These are phyloP conservation scores for Ceratocystis ficicola DNA, from an alignment of 2,329 filamentous ascomycete species.

Conservation along the genomic window DNA sequence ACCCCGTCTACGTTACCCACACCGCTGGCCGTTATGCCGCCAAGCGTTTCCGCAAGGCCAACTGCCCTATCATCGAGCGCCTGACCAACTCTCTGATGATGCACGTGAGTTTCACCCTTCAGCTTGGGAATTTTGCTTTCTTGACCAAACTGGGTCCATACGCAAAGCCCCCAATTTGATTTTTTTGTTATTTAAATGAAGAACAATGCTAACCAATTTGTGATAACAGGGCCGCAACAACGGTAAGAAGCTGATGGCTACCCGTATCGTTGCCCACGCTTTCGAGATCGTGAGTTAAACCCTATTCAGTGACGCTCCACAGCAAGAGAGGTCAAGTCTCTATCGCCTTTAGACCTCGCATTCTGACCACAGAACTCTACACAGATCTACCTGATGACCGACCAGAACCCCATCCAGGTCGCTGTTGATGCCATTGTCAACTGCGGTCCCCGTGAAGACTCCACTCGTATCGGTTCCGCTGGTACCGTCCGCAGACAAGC, in stretches of 20 bases:
- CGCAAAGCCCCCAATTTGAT: neutral
- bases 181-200: too few relatives aligned
- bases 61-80: constrained; percentile 99
- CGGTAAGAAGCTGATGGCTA: constrained; percentile 99
- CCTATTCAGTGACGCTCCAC: neutral
- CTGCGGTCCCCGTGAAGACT: constrained; percentile 99
- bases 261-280: constrained; percentile 95
- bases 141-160: neutral
- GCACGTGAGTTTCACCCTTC: constrained; percentile 44
- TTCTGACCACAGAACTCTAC: constrained; percentile 27
- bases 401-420: constrained; percentile 99
- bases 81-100: constrained; percentile 99
- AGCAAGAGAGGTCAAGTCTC: too few relatives aligned
- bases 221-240: constrained; percentile 99
- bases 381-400: constrained; percentile 99
- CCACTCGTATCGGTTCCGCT: constrained; percentile 96
- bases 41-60: constrained; percentile 99
- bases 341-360: neutral
- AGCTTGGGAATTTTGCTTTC: neutral
- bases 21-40: constrained; percentile 95
- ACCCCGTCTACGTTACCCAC: constrained; percentile 98
- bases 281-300: constrained; percentile 88
- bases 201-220: constrained; percentile 38
- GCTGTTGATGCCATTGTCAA: constrained; percentile 99
- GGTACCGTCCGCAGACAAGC: constrained; percentile 99